Base-by-base conservation (phyloP, 169 alveolate species). In the Plasmodium gaboni region DNA sequence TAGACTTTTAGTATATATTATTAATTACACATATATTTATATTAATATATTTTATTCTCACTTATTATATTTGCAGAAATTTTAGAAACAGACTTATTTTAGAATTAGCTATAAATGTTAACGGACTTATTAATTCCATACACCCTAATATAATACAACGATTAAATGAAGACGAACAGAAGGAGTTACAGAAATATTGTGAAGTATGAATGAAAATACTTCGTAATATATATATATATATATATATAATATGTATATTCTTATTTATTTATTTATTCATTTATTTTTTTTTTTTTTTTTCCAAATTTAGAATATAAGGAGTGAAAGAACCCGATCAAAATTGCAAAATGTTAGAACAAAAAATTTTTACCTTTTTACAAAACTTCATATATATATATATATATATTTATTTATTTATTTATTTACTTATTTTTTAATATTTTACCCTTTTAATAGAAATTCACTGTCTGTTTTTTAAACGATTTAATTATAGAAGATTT, bases 401-500 rank as follows among this genome's bases (percentile, higher is more conserved):
- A 5, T 38, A 38, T 6, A 32, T 32, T 4, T 32, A 32, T 26
- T 26, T 24, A 51, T 51, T n/a, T 53, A 53, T 53, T 2, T 55
- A 55, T 51, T 5, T 55, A 51, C 9, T 13, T 51, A 12, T 51
- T 38, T 38, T 5, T 32, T 32, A 38, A 7, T 19, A 19, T 28
- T 9, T 28, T 38, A 2, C 24, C 38, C 19, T 59, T 28, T 59
- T 73, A 38, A 55, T 50, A 83, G 91, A 83, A 83, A 67, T 69
- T 53, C 59, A 83, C 60, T 42, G 91, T 83, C 22, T 68, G 91
- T 19, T 57, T 83, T 60, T 83, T 83, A 73, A 83, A 67, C 38
- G 91, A 83, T 59, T 63, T 83, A 68, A 83, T 68, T 68, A 83
- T 83, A 32, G 91, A 83, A 83, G 91, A 83, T 26, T 83, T 83